phyloP scores from a whole-genome alignment of 352 stramenopile species.

The Stephanocyclus meneghinianus region DNA sequence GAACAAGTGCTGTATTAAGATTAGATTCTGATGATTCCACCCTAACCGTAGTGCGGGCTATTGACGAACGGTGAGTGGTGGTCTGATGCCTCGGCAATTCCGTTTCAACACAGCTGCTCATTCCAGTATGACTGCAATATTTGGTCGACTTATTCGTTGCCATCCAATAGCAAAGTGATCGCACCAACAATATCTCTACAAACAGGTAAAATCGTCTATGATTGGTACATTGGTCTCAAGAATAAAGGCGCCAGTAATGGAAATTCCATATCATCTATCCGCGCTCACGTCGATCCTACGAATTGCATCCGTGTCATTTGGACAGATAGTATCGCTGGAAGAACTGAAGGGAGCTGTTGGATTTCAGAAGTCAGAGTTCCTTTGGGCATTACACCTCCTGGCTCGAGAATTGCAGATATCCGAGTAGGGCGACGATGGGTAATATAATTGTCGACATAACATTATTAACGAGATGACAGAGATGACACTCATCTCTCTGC shows the following conservation, averaged over 20 bases:
- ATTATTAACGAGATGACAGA: neutral
- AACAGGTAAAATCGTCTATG: conserved; percentile 55
- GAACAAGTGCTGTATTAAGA: conserved; percentile 42
- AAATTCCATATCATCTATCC: conserved; percentile 31
- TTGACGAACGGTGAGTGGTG: conserved; percentile 32
- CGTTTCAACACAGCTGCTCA: neutral
- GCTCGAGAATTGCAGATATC: conserved; percentile 26
- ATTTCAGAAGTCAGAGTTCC: conserved; percentile 43
- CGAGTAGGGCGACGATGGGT: conserved; percentile 48
- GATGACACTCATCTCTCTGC: neutral
- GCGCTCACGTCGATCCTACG: conserved; percentile 50
- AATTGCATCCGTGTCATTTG: conserved; percentile 41
- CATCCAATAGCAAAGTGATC: conserved; percentile 49
- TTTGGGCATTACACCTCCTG: conserved; percentile 28
- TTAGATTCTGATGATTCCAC: conserved; percentile 55
- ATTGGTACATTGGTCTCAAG: conserved; percentile 37
- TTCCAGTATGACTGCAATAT: neutral
- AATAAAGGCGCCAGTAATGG: neutral
- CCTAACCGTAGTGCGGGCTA: conserved; percentile 29
- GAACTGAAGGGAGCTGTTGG: conserved; percentile 36
- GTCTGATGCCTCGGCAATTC: neutral
- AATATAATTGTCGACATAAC: conserved; percentile 10
- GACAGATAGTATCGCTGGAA: conserved; percentile 40
- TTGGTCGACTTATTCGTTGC: neutral
- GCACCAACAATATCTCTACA: conserved; percentile 54